Conservation (phyloP, 352 stramenopile genomes). For the Globisporangium solare region DNA sequence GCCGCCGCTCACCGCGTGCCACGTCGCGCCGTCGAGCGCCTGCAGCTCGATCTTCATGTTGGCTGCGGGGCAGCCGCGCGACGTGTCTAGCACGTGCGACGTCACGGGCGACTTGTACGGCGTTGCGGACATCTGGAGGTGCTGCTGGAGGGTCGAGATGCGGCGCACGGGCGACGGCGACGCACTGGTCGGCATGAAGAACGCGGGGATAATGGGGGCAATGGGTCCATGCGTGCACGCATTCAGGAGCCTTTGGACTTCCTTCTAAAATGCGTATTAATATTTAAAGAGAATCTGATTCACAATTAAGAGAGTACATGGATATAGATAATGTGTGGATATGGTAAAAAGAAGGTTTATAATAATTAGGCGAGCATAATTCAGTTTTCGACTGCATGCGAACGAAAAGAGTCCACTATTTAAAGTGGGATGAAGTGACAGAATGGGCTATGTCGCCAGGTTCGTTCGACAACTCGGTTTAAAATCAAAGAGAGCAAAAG, state of each 20-base stretch:
- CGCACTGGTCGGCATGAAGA: slow-evolving; percentile 6
- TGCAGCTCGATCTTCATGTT: slow-evolving; percentile 74
- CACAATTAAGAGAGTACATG: too few relatives aligned
- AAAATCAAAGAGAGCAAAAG: too few relatives aligned
- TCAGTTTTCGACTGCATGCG: too few relatives aligned
- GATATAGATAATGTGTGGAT: too few relatives aligned
- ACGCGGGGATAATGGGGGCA: not conserved
- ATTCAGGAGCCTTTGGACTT: not conserved
- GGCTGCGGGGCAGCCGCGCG: slow-evolving; percentile 57
- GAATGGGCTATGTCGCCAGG: too few relatives aligned
- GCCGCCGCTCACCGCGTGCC: slow-evolving; percentile 40
- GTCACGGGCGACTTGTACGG: slow-evolving; percentile 69
- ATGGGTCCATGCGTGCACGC: not conserved
- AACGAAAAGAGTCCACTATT: too few relatives aligned
- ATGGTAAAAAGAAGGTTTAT: too few relatives aligned
- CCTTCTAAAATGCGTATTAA: too few relatives aligned
- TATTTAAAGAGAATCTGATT: too few relatives aligned
- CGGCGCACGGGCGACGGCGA: slow-evolving; percentile 14
- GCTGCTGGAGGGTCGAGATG: slow-evolving; percentile 24
- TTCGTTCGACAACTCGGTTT: too few relatives aligned
- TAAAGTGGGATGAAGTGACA: too few relatives aligned
- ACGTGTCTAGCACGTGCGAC: slow-evolving; percentile 87
- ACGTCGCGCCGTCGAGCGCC: slow-evolving; percentile 25
- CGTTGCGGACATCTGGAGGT: slow-evolving; percentile 18
- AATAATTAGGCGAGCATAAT: too few relatives aligned